Conservation (phyloP, 768 basidiomycete species). For the Lentinus brumalis region DNA sequence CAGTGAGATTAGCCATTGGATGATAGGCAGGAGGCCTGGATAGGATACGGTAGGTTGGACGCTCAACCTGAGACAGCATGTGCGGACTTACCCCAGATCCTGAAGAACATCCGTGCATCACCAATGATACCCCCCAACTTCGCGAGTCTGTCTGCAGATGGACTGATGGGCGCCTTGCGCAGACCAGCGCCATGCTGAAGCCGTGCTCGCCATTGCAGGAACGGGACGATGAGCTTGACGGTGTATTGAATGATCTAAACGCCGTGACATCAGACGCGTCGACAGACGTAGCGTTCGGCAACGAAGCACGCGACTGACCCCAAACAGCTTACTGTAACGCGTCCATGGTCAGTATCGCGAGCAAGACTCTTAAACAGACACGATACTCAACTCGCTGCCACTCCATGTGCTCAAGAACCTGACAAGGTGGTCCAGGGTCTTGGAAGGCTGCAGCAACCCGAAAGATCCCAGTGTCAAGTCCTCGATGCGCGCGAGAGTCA, state of each 20-base stretch:
- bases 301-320: constrained; percentile 43
- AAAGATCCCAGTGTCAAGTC: constrained; percentile 70
- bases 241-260: constrained; percentile 71
- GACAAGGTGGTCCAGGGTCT: constrained; percentile 70
- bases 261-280: constrained; percentile 1
- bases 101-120: constrained; percentile 73
- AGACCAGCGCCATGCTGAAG: constrained; percentile 68
- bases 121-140: constrained; percentile 59
- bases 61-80: neutral
- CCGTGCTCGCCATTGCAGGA: constrained; percentile 66
- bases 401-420: constrained; percentile 82
- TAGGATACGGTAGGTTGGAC: neutral
- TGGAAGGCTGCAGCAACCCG: constrained; percentile 55
- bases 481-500: constrained; percentile 53
- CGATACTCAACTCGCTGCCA: constrained; percentile 70
- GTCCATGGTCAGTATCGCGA: neutral
- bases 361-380: neutral
- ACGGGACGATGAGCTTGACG: constrained; percentile 67
- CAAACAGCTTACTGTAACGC: constrained; percentile 66
- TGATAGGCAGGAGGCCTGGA: constrained; percentile 72
- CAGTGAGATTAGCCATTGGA: constrained; percentile 78
- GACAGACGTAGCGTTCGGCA: neutral
- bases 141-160: constrained; percentile 50
- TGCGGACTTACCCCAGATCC: constrained; percentile 69
- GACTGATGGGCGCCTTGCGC: constrained; percentile 53